Evolutionary conservation across 2,329 filamentous ascomycete genomes (phyloP), one percentile per base, ranked within the genome.

Genomic region (Neonectria punicea): DNA sequence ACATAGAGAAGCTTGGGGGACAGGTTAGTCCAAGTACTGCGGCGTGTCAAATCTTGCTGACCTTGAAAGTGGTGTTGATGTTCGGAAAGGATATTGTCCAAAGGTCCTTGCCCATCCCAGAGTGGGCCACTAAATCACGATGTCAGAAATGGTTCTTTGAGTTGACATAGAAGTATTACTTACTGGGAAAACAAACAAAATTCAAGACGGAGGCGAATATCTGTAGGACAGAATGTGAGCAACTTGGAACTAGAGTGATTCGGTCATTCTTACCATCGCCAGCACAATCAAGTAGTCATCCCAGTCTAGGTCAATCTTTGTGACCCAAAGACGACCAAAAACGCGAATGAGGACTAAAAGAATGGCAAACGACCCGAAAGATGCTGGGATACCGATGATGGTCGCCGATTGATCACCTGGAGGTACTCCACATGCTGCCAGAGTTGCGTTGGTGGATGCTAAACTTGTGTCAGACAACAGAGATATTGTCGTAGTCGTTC

Each of bases 271-370:
- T 34, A 63, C 60, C 39, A 53, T n/a, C 2, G 60, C 47, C 5
- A 34, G n/a, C 16, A 63, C 47, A 16, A 63, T 63, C 39, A 63
- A 63, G 54, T 58, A 63, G 28, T 63, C 47, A 44, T 63, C 60
- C 54, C 60, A 63, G 20, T 58, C 54, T 36, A 63, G 22, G 30
- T 63, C 20, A n/a, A 63, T 55, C 7, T 58, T 63, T 14, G 60
- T 58, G n/a, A 63, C 25, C 34, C 28, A 58, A 11, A 63, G 13
- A 16, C 60, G 60, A 8, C 60, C 54, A 9, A 44, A 58, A 16
- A 63, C 16, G 4, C 60, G 60, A 32, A 58, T 39, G 1, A 58
- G n/a, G 18, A 63, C 60, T 9, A 63, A 36, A 11, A 53, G 34
- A 32, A 60, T 44, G 3, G 53, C 53, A 0, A 56, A 22, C 4